Evolutionary conservation across 176 grass and related monocot genomes (phyloP).

Genomic region (Rhipidocladum racemiflorum): DNA sequence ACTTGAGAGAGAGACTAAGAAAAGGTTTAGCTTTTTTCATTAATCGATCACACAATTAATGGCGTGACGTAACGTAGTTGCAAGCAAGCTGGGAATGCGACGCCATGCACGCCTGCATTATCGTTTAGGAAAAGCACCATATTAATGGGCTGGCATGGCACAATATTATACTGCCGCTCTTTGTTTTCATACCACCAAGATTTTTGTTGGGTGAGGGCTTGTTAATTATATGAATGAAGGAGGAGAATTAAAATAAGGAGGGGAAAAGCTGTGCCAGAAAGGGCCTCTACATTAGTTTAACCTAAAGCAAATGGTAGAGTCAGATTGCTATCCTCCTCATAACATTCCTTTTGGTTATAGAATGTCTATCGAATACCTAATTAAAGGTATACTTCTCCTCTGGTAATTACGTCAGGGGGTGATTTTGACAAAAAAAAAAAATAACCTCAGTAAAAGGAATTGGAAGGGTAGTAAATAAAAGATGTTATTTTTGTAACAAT

Average conservation of each 20-base stretch:
- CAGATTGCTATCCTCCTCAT: constrained; percentile 32
- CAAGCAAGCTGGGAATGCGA: constrained; percentile 20
- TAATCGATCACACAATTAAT: neutral
- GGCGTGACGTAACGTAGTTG: constrained; percentile 23
- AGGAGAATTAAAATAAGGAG: neutral
- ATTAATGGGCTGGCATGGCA: constrained; percentile 33
- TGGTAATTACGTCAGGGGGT: too few species aligned
- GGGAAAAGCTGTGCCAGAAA: neutral
- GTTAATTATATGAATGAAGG: neutral
- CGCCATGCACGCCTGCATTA: constrained; percentile 32
- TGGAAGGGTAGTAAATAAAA: too few species aligned
- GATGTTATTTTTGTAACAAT: too few species aligned
- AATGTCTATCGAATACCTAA: constrained; percentile 59
- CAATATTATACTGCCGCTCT: constrained; percentile 19
- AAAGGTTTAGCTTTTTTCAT: constrained; percentile 10
- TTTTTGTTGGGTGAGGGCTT: constrained; percentile 29
- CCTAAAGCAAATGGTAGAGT: constrained; percentile 26
- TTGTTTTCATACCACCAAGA: constrained; percentile 32
- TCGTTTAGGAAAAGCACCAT: constrained; percentile 16
- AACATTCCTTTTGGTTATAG: constrained; percentile 61
- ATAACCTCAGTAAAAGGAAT: too few species aligned
- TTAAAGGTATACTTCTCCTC: too few species aligned
- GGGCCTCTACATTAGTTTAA: constrained; percentile 25
- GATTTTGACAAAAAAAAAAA: too few species aligned
- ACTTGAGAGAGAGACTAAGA: neutral